phyloP scores from a whole-genome alignment of 1,284 basidiomycete genomes.

The Malassezia restricta region DNA sequence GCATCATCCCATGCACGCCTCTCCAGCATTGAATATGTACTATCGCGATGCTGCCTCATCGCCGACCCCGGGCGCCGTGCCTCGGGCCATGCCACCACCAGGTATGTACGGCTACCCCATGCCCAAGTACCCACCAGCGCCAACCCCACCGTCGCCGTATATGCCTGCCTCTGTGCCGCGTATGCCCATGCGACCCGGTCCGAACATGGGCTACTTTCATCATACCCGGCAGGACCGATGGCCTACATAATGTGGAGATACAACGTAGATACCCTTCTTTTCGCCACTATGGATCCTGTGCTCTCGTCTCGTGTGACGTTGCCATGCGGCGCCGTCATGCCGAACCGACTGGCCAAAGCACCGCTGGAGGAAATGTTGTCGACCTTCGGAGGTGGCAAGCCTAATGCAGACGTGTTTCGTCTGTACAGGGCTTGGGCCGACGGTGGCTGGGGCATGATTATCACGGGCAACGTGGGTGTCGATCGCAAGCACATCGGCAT shows the following conservation, averaged over 20 bases:
- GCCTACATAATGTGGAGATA: not conserved
- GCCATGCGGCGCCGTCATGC: constrained; percentile 52
- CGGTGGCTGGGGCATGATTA: constrained; percentile 72
- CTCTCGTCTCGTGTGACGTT: not conserved
- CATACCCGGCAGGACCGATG: not conserved
- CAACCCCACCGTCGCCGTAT: not conserved
- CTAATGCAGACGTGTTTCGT: constrained; percentile 50
- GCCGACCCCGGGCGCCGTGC: not conserved
- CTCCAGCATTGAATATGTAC: not conserved
- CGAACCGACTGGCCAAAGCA: constrained; percentile 52
- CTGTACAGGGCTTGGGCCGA: constrained; percentile 68
- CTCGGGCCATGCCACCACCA: not conserved
- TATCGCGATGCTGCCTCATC: constrained; percentile 4
- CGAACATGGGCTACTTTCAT: constrained; percentile 12
- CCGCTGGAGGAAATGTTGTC: constrained; percentile 39
- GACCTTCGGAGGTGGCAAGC: constrained; percentile 28
- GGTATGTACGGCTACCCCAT: constrained; percentile 3
- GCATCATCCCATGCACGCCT: not conserved
- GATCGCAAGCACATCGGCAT: constrained; percentile 60
- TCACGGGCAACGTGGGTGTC: constrained; percentile 78
- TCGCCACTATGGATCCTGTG: too few species aligned
- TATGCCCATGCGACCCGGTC: constrained; percentile 1
- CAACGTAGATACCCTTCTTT: not conserved
- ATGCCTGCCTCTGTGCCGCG: not conserved
- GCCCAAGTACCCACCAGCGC: constrained; percentile 1